Conservation (phyloP, 768 basidiomycete species). For the Leccinum incarnatum region DNA sequence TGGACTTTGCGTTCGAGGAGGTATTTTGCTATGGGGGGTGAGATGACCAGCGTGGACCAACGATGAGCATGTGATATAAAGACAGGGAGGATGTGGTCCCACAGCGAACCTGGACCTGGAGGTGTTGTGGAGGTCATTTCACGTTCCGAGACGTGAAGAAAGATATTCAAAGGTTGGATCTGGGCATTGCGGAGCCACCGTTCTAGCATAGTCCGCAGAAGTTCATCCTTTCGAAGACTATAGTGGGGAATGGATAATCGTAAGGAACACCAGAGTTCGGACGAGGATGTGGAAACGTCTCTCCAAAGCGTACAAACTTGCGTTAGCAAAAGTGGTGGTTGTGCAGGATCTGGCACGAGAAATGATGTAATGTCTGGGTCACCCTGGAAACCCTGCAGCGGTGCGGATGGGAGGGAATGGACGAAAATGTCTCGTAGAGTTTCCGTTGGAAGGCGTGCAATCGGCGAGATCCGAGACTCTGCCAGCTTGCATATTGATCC, state of each 20-base stretch:
- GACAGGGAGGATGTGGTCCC: neutral
- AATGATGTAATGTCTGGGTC: neutral
- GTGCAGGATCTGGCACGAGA: neutral
- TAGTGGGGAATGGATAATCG: neutral
- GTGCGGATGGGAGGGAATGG: neutral
- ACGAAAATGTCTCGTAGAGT: neutral
- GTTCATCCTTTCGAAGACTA: neutral
- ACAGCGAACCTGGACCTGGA: neutral
- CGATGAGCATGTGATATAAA: neutral
- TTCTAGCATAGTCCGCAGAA: neutral
- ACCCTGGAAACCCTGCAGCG: neutral
- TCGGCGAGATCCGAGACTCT: neutral
- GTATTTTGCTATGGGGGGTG: neutral
- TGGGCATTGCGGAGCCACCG: neutral
- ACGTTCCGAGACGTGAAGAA: neutral
- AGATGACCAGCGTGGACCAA: neutral
- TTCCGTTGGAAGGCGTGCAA: neutral
- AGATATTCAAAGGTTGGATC: neutral
- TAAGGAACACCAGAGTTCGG: constrained; percentile 2
- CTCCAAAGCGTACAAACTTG: neutral
- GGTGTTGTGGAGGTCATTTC: neutral
- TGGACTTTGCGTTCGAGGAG: neutral
- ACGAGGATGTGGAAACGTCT: neutral
- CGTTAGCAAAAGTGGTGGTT: neutral
- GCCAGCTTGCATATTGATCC: neutral